These are phyloP conservation scores for Colletotrichum graminicola DNA, from an alignment of 2,329 filamentous ascomycete species.

Conservation along the genomic window DNA sequence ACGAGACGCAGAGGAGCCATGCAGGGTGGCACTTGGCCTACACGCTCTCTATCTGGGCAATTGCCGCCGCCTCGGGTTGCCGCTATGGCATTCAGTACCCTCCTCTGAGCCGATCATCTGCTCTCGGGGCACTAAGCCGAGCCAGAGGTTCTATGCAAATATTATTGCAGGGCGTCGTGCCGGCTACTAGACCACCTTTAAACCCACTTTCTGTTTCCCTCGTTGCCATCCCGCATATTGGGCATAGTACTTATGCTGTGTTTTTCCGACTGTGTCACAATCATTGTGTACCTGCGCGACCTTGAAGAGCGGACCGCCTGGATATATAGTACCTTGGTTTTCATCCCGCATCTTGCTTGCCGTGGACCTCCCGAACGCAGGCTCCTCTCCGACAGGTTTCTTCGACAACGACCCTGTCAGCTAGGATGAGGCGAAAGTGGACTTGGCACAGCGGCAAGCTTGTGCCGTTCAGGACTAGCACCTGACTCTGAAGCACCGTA, in stretches of 20 bases:
- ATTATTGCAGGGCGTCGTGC: background rate
- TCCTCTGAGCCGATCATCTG: background rate
- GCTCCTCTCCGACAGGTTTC: slow-evolving; percentile 8
- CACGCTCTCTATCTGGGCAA: slow-evolving; percentile 20
- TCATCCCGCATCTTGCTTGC: background rate
- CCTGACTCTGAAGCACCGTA: slow-evolving; percentile 15
- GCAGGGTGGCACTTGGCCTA: slow-evolving; percentile 40
- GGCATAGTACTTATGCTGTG: too few relatives aligned
- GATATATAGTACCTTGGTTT: too few relatives aligned
- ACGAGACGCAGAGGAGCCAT: slow-evolving; percentile 39
- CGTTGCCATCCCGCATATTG: background rate
- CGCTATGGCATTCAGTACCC: slow-evolving; percentile 2
- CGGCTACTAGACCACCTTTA: background rate
- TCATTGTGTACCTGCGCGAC: too few relatives aligned
- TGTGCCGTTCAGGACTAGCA: slow-evolving; percentile 22
- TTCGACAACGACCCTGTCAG: slow-evolving; percentile 21
- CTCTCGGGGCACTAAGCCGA: background rate
- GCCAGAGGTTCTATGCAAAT: background rate
- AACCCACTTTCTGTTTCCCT: slow-evolving; percentile 3
- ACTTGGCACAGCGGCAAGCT: slow-evolving; percentile 35
- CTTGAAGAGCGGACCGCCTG: too few relatives aligned
- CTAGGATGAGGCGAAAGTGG: slow-evolving; percentile 27
- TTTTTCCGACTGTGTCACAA: too few relatives aligned
- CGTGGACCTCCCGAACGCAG: slow-evolving; percentile 10
- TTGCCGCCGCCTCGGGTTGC: slow-evolving; percentile 16